A percentile compares a stretch with the other conserved stretches of the same genome.
Conservation (phyloP, 768 basidiomycete species). For the Mrakia gelida region DNA sequence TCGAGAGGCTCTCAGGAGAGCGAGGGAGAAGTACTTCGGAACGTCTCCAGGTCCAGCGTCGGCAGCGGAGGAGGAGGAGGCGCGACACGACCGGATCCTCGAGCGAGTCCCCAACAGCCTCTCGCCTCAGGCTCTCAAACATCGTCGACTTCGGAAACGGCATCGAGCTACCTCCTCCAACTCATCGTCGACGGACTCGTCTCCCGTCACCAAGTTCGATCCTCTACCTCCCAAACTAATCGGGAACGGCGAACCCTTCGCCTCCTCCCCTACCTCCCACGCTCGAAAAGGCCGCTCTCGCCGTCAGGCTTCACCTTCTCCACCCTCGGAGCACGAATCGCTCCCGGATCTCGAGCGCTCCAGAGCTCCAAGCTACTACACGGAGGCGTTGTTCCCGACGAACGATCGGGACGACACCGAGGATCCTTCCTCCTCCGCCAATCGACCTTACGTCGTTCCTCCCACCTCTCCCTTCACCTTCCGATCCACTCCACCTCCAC, state of each 20-base stretch:
- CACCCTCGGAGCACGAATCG: not conserved
- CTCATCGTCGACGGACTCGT: not conserved
- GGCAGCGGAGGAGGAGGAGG: not conserved
- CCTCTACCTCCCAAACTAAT: not conserved
- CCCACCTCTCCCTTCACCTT: not conserved
- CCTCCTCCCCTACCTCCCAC: not conserved
- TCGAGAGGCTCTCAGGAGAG: not conserved
- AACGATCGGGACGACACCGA: not conserved
- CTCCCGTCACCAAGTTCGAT: not conserved
- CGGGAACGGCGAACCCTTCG: not conserved
- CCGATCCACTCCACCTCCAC: not conserved
- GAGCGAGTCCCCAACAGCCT: not conserved
- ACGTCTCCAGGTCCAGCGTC: not conserved
- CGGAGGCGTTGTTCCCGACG: too few relatives aligned
- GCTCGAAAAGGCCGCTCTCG: not conserved
- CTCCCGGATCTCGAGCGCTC: too few relatives aligned
- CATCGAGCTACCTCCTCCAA: not conserved
- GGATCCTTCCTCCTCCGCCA: not conserved
- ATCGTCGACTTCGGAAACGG: conserved; percentile 1
- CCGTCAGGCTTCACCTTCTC: not conserved
- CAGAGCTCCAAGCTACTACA: too few relatives aligned
- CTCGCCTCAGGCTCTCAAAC: not conserved
- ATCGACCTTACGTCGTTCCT: not conserved
- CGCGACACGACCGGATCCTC: not conserved
- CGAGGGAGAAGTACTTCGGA: conserved; percentile 1